These are phyloP conservation scores for Gonapodya prolifera DNA, from an alignment of 192 early-diverging fungal species.

Conservation along the genomic window DNA sequence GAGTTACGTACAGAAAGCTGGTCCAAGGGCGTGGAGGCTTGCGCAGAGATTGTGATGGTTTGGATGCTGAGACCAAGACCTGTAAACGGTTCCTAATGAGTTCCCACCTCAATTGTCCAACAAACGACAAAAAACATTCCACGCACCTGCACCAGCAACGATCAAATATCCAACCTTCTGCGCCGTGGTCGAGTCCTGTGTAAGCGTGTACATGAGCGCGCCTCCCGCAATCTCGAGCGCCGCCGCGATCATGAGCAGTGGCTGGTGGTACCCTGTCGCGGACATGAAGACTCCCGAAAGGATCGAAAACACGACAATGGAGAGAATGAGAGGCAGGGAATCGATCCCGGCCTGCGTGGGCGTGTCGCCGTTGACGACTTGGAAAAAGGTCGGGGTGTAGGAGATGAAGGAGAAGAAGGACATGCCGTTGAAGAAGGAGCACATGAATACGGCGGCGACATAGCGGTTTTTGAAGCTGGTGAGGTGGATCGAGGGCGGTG, in stretches of 20 bases:
- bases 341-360: slow-evolving; percentile 64
- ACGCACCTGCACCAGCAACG: slow-evolving; percentile 51
- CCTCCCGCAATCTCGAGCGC: slow-evolving; percentile 43
- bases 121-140: slow-evolving; percentile 49
- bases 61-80: slow-evolving; percentile 45
- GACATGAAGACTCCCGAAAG: slow-evolving; percentile 43
- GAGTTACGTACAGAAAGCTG: no score
- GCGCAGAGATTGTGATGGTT: not conserved
- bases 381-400: slow-evolving; percentile 69
- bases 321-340: slow-evolving; percentile 57
- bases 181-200: slow-evolving; percentile 28
- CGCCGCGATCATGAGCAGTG: slow-evolving; percentile 48
- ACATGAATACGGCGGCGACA: not conserved
- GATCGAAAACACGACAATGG: slow-evolving; percentile 58
- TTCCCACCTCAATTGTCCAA: slow-evolving; percentile 24
- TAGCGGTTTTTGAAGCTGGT: not conserved
- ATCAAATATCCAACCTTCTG: slow-evolving; percentile 39
- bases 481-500: no score
- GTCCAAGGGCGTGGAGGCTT: not conserved
- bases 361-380: slow-evolving; percentile 59
- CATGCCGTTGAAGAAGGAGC: no score
- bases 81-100: slow-evolving; percentile 57
- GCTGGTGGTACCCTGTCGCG: slow-evolving; percentile 41
- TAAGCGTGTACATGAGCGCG: slow-evolving; percentile 39
- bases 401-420: slow-evolving; percentile 37